These are phyloP conservation scores for Primulina eburnea DNA, from an alignment of 257 asterid species.

Conservation along the genomic window DNA sequence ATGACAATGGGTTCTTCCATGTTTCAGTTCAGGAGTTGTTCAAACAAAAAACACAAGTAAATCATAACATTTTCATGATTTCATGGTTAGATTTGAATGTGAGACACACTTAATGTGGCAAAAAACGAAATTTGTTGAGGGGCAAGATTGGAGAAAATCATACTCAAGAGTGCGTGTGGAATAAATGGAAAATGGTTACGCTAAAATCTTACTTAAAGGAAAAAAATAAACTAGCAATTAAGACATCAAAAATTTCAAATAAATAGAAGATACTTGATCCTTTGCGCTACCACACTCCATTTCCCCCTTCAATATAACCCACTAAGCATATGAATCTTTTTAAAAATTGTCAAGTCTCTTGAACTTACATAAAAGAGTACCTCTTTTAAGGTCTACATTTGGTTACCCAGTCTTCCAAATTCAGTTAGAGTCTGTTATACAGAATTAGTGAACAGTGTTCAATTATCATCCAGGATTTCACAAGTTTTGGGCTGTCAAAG, in stretches of 20 bases:
- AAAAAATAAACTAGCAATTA: not conserved
- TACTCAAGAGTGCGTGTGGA: too few relatives aligned
- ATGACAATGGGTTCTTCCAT: too few relatives aligned
- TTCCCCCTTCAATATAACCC: not conserved
- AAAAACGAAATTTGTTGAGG: too few relatives aligned
- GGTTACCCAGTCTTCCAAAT: constrained; percentile 1
- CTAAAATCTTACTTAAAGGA: too few relatives aligned
- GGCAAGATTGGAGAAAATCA: too few relatives aligned
- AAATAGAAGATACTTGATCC: not conserved
- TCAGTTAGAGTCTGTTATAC: constrained; percentile 7
- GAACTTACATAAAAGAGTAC: not conserved
- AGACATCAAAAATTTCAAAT: not conserved
- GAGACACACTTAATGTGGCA: too few relatives aligned
- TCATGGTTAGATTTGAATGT: too few relatives aligned
- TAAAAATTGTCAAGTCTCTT: not conserved
- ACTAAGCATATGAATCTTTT: not conserved
- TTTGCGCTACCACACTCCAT: not conserved
- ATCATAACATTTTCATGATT: too few relatives aligned
- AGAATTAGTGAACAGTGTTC: not conserved
- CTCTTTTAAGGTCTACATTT: constrained; percentile 1
- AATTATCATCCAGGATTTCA: not conserved
- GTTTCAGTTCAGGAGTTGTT: too few relatives aligned
- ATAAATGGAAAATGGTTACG: too few relatives aligned
- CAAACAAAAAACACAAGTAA: too few relatives aligned
- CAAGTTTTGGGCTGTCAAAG: not conserved